Evolutionary conservation across 495 filamentous ascomycete genomes (phyloP), one percentile per base, ranked within the genome.

Genomic region (Penicillium bovifimosum): DNA sequence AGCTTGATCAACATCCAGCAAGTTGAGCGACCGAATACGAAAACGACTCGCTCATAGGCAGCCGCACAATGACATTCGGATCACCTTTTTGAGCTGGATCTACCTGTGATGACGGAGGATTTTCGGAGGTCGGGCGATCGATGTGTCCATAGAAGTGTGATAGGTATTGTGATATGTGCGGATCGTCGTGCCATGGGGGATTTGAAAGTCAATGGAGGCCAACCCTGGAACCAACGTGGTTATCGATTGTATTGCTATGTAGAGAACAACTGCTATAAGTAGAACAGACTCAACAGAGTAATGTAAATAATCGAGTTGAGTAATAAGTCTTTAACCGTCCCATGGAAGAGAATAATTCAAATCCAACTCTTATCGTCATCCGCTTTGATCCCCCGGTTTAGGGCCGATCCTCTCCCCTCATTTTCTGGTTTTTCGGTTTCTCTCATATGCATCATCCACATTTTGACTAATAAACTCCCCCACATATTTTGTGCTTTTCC

Each of bases 391-490:
- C 50, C 44, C 51, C 13, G n/a, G 5, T 13, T 56, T 62, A 55
- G 53, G 32, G 46, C 46, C 46, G 46, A 48, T 56, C 56, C 55
- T 62, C 55, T 54, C 55, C 59, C 53, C 60, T 52, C 42, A 31
- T 63, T 61, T 55, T 54, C 41, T 42, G 32, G 53, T 58, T 60
- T 53, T 55, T 52, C 41, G 42, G 27, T 48, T 64, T 50, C 35
- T 39, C 54, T 47, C 55, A 28, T 61, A 50, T 63, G 47, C 54
- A 51, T 56, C 55, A 55, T 57, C 55, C 44, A 52, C 49, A n/a
- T 29, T 29, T 51, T 67, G 52, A 64, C 62, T 64, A 64, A 70
- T 65, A 61, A 59, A 45, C 50, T n/a, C 58, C 63, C 56, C 66
- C 20, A 24, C 20, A 59, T 60, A 64, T 42, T 35, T 8, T 45